A percentile compares a stretch with the other conserved stretches of the same genome.
Conservation (phyloP, 805 yeast species). For the Babjeviella inositovora region DNA sequence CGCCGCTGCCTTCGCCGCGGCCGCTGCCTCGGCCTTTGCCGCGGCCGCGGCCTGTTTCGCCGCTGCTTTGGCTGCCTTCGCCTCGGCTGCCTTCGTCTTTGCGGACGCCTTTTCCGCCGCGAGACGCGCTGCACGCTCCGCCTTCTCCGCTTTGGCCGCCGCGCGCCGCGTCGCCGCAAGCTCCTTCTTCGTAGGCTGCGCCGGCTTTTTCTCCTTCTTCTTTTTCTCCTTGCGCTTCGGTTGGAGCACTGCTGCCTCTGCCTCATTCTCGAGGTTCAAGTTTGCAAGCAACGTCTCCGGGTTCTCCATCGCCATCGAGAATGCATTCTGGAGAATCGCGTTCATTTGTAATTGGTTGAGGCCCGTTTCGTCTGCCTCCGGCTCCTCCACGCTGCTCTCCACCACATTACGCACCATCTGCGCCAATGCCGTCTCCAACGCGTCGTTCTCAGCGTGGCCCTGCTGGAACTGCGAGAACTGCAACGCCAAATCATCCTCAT, state of each 20-base stretch:
- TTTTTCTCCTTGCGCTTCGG: background rate
- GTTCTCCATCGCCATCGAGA: slow-evolving; percentile 60
- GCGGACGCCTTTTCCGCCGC: slow-evolving; percentile 1
- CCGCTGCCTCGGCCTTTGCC: background rate
- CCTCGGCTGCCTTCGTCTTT: slow-evolving; percentile 1
- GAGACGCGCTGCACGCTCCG: slow-evolving; percentile 1
- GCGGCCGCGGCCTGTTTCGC: background rate
- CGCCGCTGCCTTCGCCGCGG: slow-evolving; percentile 1
- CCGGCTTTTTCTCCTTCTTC: slow-evolving; percentile 1
- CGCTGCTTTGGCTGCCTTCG: slow-evolving; percentile 1
- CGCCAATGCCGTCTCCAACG: slow-evolving; percentile 34
- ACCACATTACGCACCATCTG: slow-evolving; percentile 41
- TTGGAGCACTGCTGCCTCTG: slow-evolving; percentile 1
- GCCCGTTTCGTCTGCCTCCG: slow-evolving; percentile 18
- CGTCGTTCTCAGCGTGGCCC: too few species aligned
- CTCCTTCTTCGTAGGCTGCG: slow-evolving; percentile 2
- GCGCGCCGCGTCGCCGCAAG: slow-evolving; percentile 3
- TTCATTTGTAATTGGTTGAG: slow-evolving; percentile 43
- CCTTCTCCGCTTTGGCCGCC: slow-evolving; percentile 1
- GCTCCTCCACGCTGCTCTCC: slow-evolving; percentile 12
- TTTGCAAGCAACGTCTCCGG: slow-evolving; percentile 23
- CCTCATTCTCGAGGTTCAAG: slow-evolving; percentile 13
- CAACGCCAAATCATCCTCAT: too few species aligned
- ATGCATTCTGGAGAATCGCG: slow-evolving; percentile 62
- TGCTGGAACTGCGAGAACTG: too few species aligned